A percentile compares a stretch with the other conserved stretches of the same genome.
These are phyloP conservation scores for Nymphaea thermarum DNA, from an alignment of 164 flowering plant genomes.

Conservation along the genomic window DNA sequence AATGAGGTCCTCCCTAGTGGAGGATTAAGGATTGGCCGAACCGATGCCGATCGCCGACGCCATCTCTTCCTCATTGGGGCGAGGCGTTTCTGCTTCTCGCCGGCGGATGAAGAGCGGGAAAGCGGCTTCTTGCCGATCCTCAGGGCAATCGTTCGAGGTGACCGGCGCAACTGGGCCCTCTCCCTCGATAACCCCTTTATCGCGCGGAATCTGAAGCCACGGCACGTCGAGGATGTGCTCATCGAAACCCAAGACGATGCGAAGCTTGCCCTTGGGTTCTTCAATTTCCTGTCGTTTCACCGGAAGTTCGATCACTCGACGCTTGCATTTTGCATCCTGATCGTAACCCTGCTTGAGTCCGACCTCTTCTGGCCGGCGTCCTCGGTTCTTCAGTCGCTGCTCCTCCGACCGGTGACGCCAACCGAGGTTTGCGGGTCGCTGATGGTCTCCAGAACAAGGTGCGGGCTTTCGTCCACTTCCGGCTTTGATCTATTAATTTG, in stretches of 20 bases:
- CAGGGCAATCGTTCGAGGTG: constrained; percentile 34
- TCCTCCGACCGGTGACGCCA: constrained; percentile 26
- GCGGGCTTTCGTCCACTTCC: constrained; percentile 20
- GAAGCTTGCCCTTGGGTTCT: constrained; percentile 70
- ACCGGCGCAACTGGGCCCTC: constrained; percentile 38
- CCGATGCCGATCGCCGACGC: too few species aligned
- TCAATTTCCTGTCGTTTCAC: constrained; percentile 78
- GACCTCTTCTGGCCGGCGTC: constrained; percentile 69
- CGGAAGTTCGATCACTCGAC: constrained; percentile 56
- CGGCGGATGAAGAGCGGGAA: constrained; percentile 20
- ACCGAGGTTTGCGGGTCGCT: constrained; percentile 24
- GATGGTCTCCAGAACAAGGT: constrained; percentile 18
- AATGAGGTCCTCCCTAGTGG: too few species aligned
- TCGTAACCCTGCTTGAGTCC: constrained; percentile 45
- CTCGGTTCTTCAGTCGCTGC: constrained; percentile 60
- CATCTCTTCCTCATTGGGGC: too few species aligned
- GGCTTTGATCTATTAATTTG: constrained; percentile 77
- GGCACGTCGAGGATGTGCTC: constrained; percentile 52
- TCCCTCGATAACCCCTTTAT: constrained; percentile 31
- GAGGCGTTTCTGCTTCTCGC: background rate
- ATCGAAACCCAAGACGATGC: constrained; percentile 41
- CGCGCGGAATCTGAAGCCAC: constrained; percentile 25
- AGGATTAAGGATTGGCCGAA: too few species aligned
- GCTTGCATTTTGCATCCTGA: constrained; percentile 59
- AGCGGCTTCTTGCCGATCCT: constrained; percentile 36